Conservation (phyloP, 805 yeast species). For the Candida nemodendra region DNA sequence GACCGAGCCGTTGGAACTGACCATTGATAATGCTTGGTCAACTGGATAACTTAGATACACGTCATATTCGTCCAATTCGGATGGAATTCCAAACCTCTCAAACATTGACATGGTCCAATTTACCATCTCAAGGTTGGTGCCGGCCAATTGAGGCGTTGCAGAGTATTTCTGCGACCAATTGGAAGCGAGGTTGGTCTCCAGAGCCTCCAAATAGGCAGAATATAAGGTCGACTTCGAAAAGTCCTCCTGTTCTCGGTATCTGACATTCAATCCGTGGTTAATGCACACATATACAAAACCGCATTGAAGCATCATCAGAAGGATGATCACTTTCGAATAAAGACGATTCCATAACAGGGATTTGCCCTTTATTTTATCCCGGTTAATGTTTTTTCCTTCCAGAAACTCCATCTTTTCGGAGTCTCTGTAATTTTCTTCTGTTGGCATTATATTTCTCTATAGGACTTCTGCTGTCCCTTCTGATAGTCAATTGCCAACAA, state of each 20-base stretch:
- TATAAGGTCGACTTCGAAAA: slow-evolving; percentile 8
- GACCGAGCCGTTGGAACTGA: slow-evolving; percentile 27
- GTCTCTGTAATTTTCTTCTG: no score
- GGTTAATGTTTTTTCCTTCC: no score
- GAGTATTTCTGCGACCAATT: slow-evolving; percentile 57
- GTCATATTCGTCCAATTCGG: slow-evolving; percentile 55
- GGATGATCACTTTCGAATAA: no score
- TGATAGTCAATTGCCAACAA: no score
- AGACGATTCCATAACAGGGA: no score
- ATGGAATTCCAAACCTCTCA: slow-evolving; percentile 56
- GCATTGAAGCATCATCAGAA: no score
- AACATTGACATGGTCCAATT: slow-evolving; percentile 61
- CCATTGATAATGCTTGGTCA: slow-evolving; percentile 48
- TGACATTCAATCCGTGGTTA: background rate
- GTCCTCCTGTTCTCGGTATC: background rate
- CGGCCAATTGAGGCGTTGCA: slow-evolving; percentile 56
- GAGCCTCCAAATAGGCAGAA: slow-evolving; percentile 21
- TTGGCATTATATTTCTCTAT: no score
- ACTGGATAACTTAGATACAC: slow-evolving; percentile 65
- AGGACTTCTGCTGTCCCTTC: no score
- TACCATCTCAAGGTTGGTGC: slow-evolving; percentile 46
- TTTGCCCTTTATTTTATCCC: no score
- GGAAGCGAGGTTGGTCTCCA: slow-evolving; percentile 41
- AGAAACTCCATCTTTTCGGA: no score
- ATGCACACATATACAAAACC: slow-evolving; percentile 3